Percentiles rank a stretch among this genome's conserved stretches.
These are phyloP conservation scores for Russula griseocarnosa DNA, from an alignment of 768 basidiomycete genomes.

Conservation along the genomic window DNA sequence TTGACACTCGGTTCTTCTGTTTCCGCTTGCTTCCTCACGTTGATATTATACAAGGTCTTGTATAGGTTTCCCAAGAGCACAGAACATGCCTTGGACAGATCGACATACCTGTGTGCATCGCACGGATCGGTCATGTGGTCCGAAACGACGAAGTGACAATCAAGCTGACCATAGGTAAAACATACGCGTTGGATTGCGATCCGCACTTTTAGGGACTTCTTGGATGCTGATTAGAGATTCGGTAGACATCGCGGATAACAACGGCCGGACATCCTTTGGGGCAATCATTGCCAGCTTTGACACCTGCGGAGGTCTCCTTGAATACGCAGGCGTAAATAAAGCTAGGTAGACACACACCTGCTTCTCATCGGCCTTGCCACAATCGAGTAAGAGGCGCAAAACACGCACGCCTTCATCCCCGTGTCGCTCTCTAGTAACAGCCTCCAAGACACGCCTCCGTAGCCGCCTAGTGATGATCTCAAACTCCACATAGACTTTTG, in stretches of 20 bases:
- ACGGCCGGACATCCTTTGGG: constrained; percentile 76
- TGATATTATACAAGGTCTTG: constrained; percentile 87
- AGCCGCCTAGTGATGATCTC: constrained; percentile 64
- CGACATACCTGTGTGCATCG: constrained; percentile 68
- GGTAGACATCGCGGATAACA: constrained; percentile 72
- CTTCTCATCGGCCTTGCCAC: constrained; percentile 93
- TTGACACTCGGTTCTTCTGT: constrained; percentile 59
- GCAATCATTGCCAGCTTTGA: constrained; percentile 93
- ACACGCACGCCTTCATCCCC: constrained; percentile 82
- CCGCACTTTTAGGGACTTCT: constrained; percentile 87
- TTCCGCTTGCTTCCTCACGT: constrained; percentile 68
- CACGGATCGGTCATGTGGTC: constrained; percentile 1
- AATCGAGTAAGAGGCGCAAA: constrained; percentile 68
- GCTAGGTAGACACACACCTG: constrained; percentile 53
- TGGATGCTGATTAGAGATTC: constrained; percentile 86
- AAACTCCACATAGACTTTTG: constrained; percentile 79
- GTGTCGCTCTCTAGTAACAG: constrained; percentile 75
- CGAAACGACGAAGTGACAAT: background rate
- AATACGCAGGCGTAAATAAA: constrained; percentile 8
- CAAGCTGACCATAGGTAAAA: constrained; percentile 81
- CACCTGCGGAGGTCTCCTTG: constrained; percentile 50
- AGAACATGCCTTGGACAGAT: constrained; percentile 77
- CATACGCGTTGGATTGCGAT: constrained; percentile 82
- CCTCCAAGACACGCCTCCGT: constrained; percentile 67
- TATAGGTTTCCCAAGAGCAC: constrained; percentile 73